Percentiles rank a stretch among this genome's conserved stretches.
phyloP scores from a whole-genome alignment of 306 rosid genomes.

The Delonix regia region DNA sequence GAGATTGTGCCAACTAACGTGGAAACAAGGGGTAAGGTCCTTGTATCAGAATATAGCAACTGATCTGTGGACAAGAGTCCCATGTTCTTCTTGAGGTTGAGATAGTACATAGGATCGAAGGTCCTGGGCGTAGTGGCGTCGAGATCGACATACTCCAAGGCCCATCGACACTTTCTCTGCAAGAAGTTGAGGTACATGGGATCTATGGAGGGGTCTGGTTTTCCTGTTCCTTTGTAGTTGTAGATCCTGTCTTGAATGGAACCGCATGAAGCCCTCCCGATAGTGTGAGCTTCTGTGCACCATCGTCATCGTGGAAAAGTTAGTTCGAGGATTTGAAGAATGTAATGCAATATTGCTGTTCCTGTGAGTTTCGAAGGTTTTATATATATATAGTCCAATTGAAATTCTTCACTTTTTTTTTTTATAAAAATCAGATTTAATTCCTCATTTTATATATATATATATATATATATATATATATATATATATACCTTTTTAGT shows the following conservation, averaged over 20 bases:
- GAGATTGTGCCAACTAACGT: slow-evolving; percentile 48
- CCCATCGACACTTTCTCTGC: slow-evolving; percentile 89
- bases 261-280: slow-evolving; percentile 77
- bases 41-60: slow-evolving; percentile 57
- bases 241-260: slow-evolving; percentile 64
- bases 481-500: no score
- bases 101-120: slow-evolving; percentile 61
- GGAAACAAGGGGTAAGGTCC: slow-evolving; percentile 62
- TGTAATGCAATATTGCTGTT: no score
- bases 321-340: no score
- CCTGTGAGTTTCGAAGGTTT: no score
- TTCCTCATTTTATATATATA: no score
- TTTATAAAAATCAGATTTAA: no score
- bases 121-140: slow-evolving; percentile 67
- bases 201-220: slow-evolving; percentile 63
- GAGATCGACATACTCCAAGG: slow-evolving; percentile 74
- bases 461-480: no score
- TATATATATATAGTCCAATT: no score
- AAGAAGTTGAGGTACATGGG: slow-evolving; percentile 58
- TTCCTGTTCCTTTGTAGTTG: slow-evolving; percentile 60
- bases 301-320: background rate
- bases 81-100: slow-evolving; percentile 62
- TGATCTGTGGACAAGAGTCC: slow-evolving; percentile 72
- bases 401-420: no score
- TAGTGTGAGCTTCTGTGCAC: slow-evolving; percentile 86